These are phyloP conservation scores for Amaranthus palmeri DNA, from an alignment of 148 eudicot species.

Conservation along the genomic window DNA sequence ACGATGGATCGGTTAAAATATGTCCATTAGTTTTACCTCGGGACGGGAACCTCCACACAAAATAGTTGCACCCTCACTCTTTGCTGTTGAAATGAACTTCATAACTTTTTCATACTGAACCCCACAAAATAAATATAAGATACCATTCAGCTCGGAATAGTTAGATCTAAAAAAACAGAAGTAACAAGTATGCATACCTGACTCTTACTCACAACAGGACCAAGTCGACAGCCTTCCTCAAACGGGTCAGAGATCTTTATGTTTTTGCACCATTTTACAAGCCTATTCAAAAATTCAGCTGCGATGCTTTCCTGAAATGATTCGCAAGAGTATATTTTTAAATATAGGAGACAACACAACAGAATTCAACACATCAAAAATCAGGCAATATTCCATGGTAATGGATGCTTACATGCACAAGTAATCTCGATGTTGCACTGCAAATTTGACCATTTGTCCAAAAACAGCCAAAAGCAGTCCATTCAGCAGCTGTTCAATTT, in stretches of 20 bases:
- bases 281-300: conserved; percentile 67
- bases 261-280: conserved; percentile 77
- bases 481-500: conserved; percentile 77
- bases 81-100: conserved; percentile 73
- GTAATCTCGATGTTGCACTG: conserved; percentile 93
- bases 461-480: conserved; percentile 92
- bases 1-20: neutral
- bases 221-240: conserved; percentile 93
- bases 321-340: neutral
- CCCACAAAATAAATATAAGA: conserved; percentile 19
- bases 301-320: conserved; percentile 85
- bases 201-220: conserved; percentile 88
- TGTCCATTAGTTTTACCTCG: conserved; percentile 41
- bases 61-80: conserved; percentile 91
- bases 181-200: conserved; percentile 48
- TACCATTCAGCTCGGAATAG: neutral
- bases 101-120: conserved; percentile 79
- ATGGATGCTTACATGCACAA: conserved; percentile 65
- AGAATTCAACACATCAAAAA: neutral
- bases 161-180: conserved; percentile 1
- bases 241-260: conserved; percentile 92
- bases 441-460: conserved; percentile 99
- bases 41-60: conserved; percentile 87
- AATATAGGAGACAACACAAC: neutral
- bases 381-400: neutral